Conservation (phyloP, 2,329 filamentous ascomycete genomes). For the Penicillium verrucosum region DNA sequence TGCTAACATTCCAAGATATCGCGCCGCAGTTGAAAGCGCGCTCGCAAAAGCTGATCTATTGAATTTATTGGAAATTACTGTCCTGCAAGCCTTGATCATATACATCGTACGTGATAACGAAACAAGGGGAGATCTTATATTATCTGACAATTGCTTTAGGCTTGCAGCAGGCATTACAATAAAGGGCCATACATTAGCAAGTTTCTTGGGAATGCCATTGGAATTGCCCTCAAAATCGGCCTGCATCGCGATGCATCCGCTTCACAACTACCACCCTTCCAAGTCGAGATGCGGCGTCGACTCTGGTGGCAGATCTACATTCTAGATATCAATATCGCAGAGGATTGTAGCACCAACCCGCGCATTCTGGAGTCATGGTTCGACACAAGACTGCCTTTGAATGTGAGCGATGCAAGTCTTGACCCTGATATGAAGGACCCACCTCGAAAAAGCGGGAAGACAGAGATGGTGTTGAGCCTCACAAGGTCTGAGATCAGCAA, state of each 20-base stretch:
- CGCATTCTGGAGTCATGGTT: slow-evolving; percentile 13
- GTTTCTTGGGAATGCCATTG: slow-evolving; percentile 10
- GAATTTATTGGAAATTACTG: slow-evolving; percentile 11
- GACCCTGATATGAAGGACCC: slow-evolving; percentile 10
- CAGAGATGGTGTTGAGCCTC: slow-evolving; percentile 27
- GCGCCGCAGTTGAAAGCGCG: not conserved
- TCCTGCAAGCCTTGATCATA: slow-evolving; percentile 21
- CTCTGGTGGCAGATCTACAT: slow-evolving; percentile 1
- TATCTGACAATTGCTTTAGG: slow-evolving; percentile 5
- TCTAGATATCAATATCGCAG: not conserved
- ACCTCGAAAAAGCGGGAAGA: slow-evolving; percentile 6
- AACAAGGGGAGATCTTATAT: not conserved
- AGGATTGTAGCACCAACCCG: slow-evolving; percentile 12
- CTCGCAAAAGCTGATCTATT: slow-evolving; percentile 14
- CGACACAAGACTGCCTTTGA: slow-evolving; percentile 16
- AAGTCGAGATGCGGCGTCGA: slow-evolving; percentile 19
- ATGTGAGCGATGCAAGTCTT: slow-evolving; percentile 14
- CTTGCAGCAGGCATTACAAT: slow-evolving; percentile 13
- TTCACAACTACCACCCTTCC: slow-evolving; percentile 10
- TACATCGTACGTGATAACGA: slow-evolving; percentile 17
- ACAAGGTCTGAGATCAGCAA: slow-evolving; percentile 17
- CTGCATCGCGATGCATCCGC: slow-evolving; percentile 12
- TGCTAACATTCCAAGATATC: slow-evolving; percentile 16
- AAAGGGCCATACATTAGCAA: slow-evolving; percentile 12
- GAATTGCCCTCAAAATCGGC: slow-evolving; percentile 12